Conservation (phyloP, 139 green algal genomes). For the Micractinium conductrix region DNA sequence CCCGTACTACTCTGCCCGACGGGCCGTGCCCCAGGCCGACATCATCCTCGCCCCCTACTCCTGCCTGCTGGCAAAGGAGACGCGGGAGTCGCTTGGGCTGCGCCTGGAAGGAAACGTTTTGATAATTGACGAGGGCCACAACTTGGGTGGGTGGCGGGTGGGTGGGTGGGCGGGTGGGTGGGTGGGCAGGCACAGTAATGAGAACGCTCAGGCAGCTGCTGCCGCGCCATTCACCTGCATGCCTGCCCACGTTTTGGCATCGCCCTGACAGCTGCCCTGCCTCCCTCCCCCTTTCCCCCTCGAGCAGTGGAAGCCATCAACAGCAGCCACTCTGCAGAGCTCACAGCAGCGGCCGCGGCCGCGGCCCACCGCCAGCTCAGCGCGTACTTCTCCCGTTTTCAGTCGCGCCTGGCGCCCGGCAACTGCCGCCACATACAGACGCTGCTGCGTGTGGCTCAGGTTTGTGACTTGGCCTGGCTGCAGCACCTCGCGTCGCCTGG, state of each 20-base stretch:
- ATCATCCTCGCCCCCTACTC: slow-evolving; percentile 93
- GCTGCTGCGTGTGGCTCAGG: slow-evolving; percentile 32
- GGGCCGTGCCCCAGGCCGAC: slow-evolving; percentile 76
- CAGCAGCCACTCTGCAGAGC: slow-evolving; percentile 65
- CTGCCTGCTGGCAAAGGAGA: slow-evolving; percentile 44
- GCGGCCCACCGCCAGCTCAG: slow-evolving; percentile 49
- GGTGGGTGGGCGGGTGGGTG: not conserved
- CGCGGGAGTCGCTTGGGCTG: slow-evolving; percentile 73
- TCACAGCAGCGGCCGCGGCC: slow-evolving; percentile 38
- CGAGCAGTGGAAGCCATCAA: slow-evolving; percentile 70
- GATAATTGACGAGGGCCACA: slow-evolving; percentile 98
- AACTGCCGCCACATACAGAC: slow-evolving; percentile 80
- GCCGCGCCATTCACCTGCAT: too few species aligned
- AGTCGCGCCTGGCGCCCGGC: slow-evolving; percentile 59
- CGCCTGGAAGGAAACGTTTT: slow-evolving; percentile 75
- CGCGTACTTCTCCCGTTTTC: slow-evolving; percentile 82
- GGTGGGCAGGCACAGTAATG: too few species aligned
- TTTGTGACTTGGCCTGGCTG: too few species aligned
- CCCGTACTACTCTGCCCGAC: slow-evolving; percentile 91
- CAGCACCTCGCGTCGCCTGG: too few species aligned
- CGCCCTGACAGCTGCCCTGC: too few species aligned
- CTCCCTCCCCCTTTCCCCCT: too few species aligned
- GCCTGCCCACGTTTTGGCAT: too few species aligned
- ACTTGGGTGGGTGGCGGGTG: slow-evolving; percentile 65
- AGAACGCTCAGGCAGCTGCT: too few species aligned